Conservation (phyloP, 768 basidiomycete genomes). For the Brasilioporus rufonigricans region DNA sequence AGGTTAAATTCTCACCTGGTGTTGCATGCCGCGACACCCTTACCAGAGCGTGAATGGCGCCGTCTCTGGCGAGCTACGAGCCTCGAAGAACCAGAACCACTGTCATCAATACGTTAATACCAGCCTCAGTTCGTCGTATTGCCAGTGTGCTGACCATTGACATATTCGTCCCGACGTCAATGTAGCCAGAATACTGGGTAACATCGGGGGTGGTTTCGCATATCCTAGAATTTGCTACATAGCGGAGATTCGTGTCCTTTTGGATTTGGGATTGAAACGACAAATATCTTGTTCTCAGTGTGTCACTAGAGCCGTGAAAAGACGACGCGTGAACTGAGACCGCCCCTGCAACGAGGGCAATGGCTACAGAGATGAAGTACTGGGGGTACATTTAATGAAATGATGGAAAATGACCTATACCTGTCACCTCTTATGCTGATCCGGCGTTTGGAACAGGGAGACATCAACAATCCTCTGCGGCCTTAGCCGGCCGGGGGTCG, state of each 20-base stretch:
- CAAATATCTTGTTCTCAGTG: neutral
- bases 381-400: too few relatives aligned
- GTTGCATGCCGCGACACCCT: too few relatives aligned
- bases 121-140: too few relatives aligned
- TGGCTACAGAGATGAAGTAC: neutral
- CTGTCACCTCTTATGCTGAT: too few relatives aligned
- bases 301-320: neutral
- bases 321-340: neutral
- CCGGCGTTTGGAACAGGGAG: too few relatives aligned
- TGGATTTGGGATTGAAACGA: constrained; percentile 18
- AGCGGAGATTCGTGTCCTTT: constrained; percentile 39
- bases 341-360: neutral
- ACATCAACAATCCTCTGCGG: too few relatives aligned
- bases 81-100: too few relatives aligned
- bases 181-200: too few relatives aligned
- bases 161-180: too few relatives aligned
- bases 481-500: too few relatives aligned
- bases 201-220: constrained; percentile 66
- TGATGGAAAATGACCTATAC: too few relatives aligned
- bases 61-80: constrained; percentile 54
- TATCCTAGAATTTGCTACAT: constrained; percentile 57
- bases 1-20: neutral
- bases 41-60: constrained; percentile 69
- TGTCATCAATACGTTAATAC: constrained; percentile 2
- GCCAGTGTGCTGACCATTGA: too few relatives aligned